Evolutionary conservation across 2,329 filamentous ascomycete species (phyloP), one percentile per base, ranked within the genome.

Genomic region (Colletotrichum siamense): DNA sequence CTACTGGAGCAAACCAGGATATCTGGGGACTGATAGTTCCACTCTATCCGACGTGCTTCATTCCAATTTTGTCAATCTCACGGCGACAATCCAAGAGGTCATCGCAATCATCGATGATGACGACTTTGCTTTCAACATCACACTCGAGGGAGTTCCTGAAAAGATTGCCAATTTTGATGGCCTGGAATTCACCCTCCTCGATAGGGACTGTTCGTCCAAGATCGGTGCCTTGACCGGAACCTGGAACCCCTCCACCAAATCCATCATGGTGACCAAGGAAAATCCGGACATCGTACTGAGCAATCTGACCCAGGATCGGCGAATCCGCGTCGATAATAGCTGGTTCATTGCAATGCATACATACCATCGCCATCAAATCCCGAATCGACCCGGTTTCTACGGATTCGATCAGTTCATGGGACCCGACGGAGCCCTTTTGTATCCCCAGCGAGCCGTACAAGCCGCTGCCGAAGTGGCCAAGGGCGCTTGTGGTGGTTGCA

Each of bases 1-100:
- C 52, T 79, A 76, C 28, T 80, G 79, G 78, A 77, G 16, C n/a
- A 69, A 78, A 74, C 49, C 64, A 5, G 78, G 76, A 8, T 78
- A 79, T 39, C 34, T 77, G 2, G 79, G 78, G 9, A 74, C 30
- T 3, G 79, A 75, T 62, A 22, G 66, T 55, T 22, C n/a, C 8
- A 1, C 57, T 79, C 6, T 64, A n/a, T 79, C 76, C 15, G 26
- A 64, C 13, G 18, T 69, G 10, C 34, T 78, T 22, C 76, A 76
- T 18, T 13, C 12, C 9, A 62, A 36, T 2, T 15, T 74, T 15
- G 32, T 39, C 16, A 52, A 77, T 8, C 30, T 75, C 5, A 70
- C 66, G 8, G 28, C 71, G 3, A 69, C 57, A 24, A 26, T 76
- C n/a, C 8, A 30, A 32, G 24, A 18, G 8, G 30, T 69, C 30